phyloP scores from a whole-genome alignment of 768 basidiomycete species.

The Kwoniella shandongensis region DNA sequence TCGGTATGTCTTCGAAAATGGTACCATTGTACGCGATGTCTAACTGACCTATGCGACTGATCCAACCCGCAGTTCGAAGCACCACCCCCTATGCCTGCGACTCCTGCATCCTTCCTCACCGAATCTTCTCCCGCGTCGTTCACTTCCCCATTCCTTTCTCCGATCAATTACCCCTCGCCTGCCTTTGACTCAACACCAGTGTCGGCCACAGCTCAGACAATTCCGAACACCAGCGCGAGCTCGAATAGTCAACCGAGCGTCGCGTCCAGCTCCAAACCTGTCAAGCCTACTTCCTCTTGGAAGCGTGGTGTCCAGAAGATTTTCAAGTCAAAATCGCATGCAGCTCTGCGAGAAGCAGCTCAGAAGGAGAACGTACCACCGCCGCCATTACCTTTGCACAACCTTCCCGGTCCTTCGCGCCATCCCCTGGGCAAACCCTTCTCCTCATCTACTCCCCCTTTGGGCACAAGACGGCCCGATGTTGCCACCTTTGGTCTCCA shows the following conservation, averaged over 20 bases:
- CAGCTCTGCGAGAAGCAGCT: conserved; percentile 34
- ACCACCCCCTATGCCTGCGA: conserved; percentile 36
- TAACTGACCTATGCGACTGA: too few species aligned
- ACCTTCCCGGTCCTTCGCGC: conserved; percentile 11
- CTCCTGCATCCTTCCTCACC: conserved; percentile 35
- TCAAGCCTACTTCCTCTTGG: conserved; percentile 34
- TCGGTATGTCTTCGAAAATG: conserved; percentile 35
- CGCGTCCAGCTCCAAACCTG: conserved; percentile 1
- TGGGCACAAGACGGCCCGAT: conserved; percentile 16
- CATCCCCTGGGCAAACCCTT: conserved; percentile 38
- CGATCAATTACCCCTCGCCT: conserved; percentile 23
- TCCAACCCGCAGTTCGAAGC: conserved; percentile 19
- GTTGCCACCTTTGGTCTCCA: conserved; percentile 8
- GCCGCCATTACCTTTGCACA: conserved; percentile 18
- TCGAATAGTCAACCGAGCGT: neutral
- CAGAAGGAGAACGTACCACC: conserved; percentile 16
- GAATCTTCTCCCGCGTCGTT: conserved; percentile 22
- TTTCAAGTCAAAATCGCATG: conserved; percentile 44
- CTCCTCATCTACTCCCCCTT: conserved; percentile 37
- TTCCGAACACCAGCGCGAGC: conserved; percentile 9
- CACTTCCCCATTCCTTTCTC: conserved; percentile 19
- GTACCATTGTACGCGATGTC: too few species aligned
- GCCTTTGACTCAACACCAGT: conserved; percentile 8
- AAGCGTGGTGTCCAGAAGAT: conserved; percentile 42
- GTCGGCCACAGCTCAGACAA: neutral